Percentiles rank a stretch among this genome's conserved stretches.
phyloP scores from a whole-genome alignment of 2,329 filamentous ascomycete species.

The Amauroascus niger region DNA sequence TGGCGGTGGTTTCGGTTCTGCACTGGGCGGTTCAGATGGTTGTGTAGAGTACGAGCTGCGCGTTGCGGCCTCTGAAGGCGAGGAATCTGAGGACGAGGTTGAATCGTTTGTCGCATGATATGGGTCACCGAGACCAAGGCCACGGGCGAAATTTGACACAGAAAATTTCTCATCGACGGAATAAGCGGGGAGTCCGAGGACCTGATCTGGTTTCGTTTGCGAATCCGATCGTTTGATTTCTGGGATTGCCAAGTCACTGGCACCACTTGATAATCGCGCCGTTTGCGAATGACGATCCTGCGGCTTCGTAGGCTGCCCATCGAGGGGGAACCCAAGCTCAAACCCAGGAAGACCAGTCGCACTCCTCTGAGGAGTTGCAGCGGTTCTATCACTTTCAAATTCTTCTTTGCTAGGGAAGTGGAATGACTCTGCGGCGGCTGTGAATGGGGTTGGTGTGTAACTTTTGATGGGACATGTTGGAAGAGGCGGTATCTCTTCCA shows the following conservation, averaged over 20 bases:
- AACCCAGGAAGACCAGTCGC: constrained; percentile 6
- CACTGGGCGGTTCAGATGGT: constrained; percentile 33
- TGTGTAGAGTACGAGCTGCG: constrained; percentile 55
- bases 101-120: constrained; percentile 58
- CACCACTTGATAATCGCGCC: not conserved
- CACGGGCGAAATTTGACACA: constrained; percentile 33
- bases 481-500: constrained; percentile 17
- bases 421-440: constrained; percentile 9
- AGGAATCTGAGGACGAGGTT: constrained; percentile 55
- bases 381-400: constrained; percentile 33
- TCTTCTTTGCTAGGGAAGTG: constrained; percentile 12
- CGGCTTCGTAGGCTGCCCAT: not conserved
- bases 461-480: constrained; percentile 15
- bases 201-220: not conserved
- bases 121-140: constrained; percentile 45
- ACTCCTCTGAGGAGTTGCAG: not conserved
- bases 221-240: not conserved
- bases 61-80: constrained; percentile 49
- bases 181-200: constrained; percentile 8
- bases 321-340: constrained; percentile 6
- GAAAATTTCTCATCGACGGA: constrained; percentile 25
- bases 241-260: not conserved
- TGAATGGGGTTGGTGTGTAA: constrained; percentile 12
- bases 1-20: constrained; percentile 22
- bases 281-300: constrained; percentile 5